phyloP scores from a whole-genome alignment of 2,329 filamentous ascomycete species.

The Phymatotrichopsis omnivora region DNA sequence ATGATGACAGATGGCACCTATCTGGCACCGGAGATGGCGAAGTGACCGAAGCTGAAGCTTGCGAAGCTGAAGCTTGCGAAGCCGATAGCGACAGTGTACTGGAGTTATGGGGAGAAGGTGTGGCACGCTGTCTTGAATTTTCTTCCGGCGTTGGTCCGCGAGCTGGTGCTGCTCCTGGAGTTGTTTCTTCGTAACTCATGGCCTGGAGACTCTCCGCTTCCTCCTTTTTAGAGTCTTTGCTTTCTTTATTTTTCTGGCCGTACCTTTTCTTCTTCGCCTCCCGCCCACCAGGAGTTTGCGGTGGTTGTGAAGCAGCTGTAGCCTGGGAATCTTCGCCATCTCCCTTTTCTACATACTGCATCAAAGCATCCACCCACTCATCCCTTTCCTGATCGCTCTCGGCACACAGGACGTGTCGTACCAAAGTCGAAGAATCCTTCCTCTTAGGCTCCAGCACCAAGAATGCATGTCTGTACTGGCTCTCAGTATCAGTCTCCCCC shows the following conservation, averaged over 20 bases:
- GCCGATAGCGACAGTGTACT: conserved; percentile 38
- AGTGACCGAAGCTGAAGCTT: conserved; percentile 16
- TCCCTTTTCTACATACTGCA: conserved; percentile 76
- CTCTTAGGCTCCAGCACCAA: conserved; percentile 90
- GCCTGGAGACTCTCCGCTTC: conserved; percentile 43
- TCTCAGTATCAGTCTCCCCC: conserved; percentile 66
- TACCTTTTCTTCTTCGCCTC: conserved; percentile 28
- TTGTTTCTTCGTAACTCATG: conserved; percentile 47
- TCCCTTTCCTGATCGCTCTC: conserved; percentile 91
- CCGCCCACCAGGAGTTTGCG: conserved; percentile 33
- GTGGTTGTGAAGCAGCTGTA: conserved; percentile 31
- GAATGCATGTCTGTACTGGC: conserved; percentile 94
- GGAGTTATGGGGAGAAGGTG: conserved; percentile 34
- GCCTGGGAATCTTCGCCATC: conserved; percentile 44
- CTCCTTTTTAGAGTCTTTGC: conserved; percentile 32
- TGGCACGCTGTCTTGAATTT: conserved; percentile 31
- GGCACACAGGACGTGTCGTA: conserved; percentile 89
- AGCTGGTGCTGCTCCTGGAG: conserved; percentile 24
- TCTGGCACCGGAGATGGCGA: conserved; percentile 33
- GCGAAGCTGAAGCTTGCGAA: conserved; percentile 33
- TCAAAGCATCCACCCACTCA: conserved; percentile 79
- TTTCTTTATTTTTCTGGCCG: conserved; percentile 28
- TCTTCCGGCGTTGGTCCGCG: conserved; percentile 27
- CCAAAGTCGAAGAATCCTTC: conserved; percentile 78
- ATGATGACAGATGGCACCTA: too few species aligned